Evolutionary conservation across 2,329 filamentous ascomycete genomes (phyloP), one percentile per base, ranked within the genome.

Genomic region (Tolypocladium nubicola): DNA sequence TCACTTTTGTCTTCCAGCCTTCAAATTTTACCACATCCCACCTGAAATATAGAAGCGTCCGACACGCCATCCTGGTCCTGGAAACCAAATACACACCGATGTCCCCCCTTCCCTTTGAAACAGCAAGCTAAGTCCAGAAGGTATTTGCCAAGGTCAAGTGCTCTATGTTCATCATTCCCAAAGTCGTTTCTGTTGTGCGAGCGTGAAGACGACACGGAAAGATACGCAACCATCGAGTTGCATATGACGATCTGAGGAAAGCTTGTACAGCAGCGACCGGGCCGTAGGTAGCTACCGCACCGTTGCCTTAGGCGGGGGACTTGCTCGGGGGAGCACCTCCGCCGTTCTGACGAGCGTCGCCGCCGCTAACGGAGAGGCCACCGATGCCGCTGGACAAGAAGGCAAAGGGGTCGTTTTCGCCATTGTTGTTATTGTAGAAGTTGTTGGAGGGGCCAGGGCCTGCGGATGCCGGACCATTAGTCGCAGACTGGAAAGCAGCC

Each of bases 401-500:
- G 19, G 87, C 86, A 71, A 93, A 92, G 13, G 89, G 88, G 65
- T 92, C 89, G 64, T 78, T 86, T 67, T 89, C 86, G 57, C 76
- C 77, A 66, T 87, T 89, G 68, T 84, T 84, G 66, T 87, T 88
- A 57, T 70, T 69, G 60, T 76, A 75, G 56, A 74, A 76, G 64
- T 74, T 75, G 74, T 72, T 72, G 47, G 87, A 85, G 39, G 87
- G 85, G 45, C 88, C 88, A 59, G 86, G 84, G 40, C 88, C 89
- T 60, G 86, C 87, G 50, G 88, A 89, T 19, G 86, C 85, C 23
- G 87, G 87, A 57, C 89, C 89, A 64, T 94, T 93, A 65, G 87
- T 87, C 43, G 90, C 91, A 45, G 89, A 89, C 69, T 90, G 89
- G 79, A 99, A 99, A 33, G 94, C 93, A 60, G 91, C 91, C 76